Conservation (phyloP, 768 basidiomycete genomes). For the Podaxis sp. region DNA sequence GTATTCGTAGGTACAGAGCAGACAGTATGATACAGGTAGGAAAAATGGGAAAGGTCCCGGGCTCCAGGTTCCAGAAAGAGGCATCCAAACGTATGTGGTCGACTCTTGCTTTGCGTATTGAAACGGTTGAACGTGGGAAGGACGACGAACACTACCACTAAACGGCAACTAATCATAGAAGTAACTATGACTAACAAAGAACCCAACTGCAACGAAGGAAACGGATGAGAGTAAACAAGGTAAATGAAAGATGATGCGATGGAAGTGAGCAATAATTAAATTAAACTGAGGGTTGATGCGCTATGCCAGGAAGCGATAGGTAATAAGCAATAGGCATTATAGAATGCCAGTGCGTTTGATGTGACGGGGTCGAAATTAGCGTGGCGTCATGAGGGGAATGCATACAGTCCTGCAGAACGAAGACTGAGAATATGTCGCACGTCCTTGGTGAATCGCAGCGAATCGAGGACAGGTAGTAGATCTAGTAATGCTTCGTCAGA, state of each 20-base stretch:
- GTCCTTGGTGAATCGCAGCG: constrained; percentile 92
- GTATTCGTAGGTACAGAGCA: constrained; percentile 1
- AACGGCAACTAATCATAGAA: background rate
- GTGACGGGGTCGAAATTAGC: background rate
- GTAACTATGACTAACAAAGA: background rate
- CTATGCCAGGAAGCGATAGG: background rate
- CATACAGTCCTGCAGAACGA: constrained; percentile 39
- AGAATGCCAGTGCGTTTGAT: constrained; percentile 7
- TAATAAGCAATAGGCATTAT: constrained; percentile 5
- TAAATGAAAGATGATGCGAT: background rate
- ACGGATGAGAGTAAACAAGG: background rate
- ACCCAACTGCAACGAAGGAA: background rate
- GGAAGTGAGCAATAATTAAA: background rate
- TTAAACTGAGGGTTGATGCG: constrained; percentile 1
- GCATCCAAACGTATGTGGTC: background rate
- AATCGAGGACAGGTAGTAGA: constrained; percentile 92
- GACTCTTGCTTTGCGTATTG: background rate
- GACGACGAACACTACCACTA: background rate
- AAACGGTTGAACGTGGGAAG: background rate
- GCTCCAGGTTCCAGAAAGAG: background rate
- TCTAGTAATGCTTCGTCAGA: constrained; percentile 96
- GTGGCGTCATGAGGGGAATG: constrained; percentile 25
- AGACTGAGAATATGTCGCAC: constrained; percentile 88
- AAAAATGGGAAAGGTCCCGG: background rate
- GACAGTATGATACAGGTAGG: constrained; percentile 5